Percentiles rank a stretch among this genome's conserved stretches.
These are phyloP conservation scores for Nicotiana noctiflora DNA, from an alignment of 257 asterid genomes.

Conservation along the genomic window DNA sequence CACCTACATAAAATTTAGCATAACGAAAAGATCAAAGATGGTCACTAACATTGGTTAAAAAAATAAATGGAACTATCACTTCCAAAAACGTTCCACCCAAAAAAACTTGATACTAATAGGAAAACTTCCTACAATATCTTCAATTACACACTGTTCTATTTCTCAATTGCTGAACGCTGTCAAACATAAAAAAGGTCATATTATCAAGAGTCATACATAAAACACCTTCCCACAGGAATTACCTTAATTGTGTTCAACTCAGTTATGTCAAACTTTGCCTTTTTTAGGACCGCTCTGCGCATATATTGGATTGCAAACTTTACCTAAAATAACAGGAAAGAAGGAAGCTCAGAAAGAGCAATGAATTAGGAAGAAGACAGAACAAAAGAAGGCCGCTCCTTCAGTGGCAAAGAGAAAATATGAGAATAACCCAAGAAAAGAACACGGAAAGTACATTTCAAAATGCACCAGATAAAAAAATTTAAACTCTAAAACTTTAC, in stretches of 20 bases:
- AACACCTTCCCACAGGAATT: constrained; percentile 6
- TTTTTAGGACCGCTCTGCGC: constrained; percentile 70
- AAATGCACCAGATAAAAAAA: neutral
- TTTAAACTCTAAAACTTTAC: constrained; percentile 33
- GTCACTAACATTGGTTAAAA: neutral
- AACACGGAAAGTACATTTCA: neutral
- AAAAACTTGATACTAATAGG: neutral
- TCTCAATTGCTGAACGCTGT: neutral
- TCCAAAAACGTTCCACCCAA: neutral
- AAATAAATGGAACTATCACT: neutral
- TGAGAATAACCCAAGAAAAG: neutral
- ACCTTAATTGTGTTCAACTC: constrained; percentile 86
- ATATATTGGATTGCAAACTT: constrained; percentile 87
- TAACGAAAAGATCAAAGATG: neutral
- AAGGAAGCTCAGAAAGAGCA: neutral
- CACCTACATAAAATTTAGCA: constrained; percentile 34
- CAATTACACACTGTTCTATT: neutral
- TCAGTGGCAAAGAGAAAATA: constrained; percentile 9
- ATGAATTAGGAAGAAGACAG: neutral
- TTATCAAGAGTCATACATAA: neutral
- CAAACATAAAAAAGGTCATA: neutral
- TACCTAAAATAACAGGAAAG: constrained; percentile 37
- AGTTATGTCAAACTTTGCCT: constrained; percentile 81
- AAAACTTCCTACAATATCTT: constrained; percentile 1
- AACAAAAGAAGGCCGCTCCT: constrained; percentile 1